Base-by-base conservation (phyloP, 2,329 filamentous ascomycete genomes). In the Endoconidiophora polonica region DNA sequence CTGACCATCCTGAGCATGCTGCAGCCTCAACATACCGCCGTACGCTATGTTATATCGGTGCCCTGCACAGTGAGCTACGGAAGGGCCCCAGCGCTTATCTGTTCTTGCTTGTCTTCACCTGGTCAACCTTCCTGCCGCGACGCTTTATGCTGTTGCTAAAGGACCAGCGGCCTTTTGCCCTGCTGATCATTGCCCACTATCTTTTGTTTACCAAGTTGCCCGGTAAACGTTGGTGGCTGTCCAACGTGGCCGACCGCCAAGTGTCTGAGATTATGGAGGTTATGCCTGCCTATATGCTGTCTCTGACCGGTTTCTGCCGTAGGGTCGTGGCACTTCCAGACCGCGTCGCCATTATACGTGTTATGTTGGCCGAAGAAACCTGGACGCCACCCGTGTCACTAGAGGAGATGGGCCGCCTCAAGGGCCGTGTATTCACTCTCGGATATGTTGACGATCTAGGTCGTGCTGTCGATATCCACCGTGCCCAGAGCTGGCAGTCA, bases 171-270 rank as follows among this genome's bases (percentile, higher is more conserved):
- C 69, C 70, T 0, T 66, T 69, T 24, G 67, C 72, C 2, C 61
- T 77, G 0, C 54, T 76, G 46, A 71, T 77, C 37, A 47, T 77
- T 9, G 72, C 71, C 1, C 63, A 77, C 55, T 74, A 74, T 52
- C 62, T 72, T 4, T 63, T 65, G 43, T 76, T 77, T 49, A 58
- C 68, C 46, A 75, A 73, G 57, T 48, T 72, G 2, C 59, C 62
- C 9, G 48, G 54, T 2, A 54, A 54, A 1, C 55, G 69, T 3
- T 77, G 74, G 74, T 77, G 73, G 73, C 60, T 72, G 49, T 50
- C 56, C 2, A 68, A 65, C 20, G 65, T 77, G 18, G 64, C 65
- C 2, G 60, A 71, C 38, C 65, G 65, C 14, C 66, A 73, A 52
- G 64, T 76, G 7, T 56, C 55, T 4, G 66, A 71, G 50, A 68